Evolutionary conservation across 768 basidiomycete species (phyloP), one percentile per base, ranked within the genome.

Genomic region (Lactarius evosmus): DNA sequence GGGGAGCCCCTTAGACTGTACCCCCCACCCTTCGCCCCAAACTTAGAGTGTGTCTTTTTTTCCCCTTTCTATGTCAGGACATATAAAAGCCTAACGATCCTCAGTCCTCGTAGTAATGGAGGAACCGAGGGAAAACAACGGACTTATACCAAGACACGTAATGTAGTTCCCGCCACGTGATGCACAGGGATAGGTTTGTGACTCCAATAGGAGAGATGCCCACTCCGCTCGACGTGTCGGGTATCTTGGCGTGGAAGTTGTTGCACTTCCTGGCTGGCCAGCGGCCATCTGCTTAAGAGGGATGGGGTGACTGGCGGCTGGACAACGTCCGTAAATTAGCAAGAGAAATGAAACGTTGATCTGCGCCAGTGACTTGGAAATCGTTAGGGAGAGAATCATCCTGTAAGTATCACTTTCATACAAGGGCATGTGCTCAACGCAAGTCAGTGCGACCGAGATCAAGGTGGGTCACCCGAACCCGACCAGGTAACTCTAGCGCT

Each of bases 191-290:
- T n/a, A n/a, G n/a, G n/a, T n/a, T n/a, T n/a, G n/a, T n/a, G n/a
- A n/a, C n/a, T n/a, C n/a, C n/a, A n/a, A n/a, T n/a, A 17, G 19
- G 17, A 14, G 9, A 7, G 4, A 44, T 17, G 17, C 3, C 46
- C 22, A 27, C 38, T 12, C 17, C 59, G 3, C 38, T 56, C 7
- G 59, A 65, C 49, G 64, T 40, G 25, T 56, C 64, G 1, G 59
- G 59, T 36, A 29, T 61, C 50, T 19, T 65, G 25, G 41, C 49
- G 5, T 61, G 32, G 40, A 61, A 25, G 22, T 38, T 65, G 1
- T 40, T 65, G 14, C 33, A 56, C 4, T 61, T 61, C 41, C 7
- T 65, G 32, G 8, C 22, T 5, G 16, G 1, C 3, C 60, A n/a
- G 32, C 32, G 22, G 3, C 59, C 59, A 8, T 56, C 59, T 0